phyloP scores from a whole-genome alignment of 352 stramenopile species.

The Synura sp. region DNA sequence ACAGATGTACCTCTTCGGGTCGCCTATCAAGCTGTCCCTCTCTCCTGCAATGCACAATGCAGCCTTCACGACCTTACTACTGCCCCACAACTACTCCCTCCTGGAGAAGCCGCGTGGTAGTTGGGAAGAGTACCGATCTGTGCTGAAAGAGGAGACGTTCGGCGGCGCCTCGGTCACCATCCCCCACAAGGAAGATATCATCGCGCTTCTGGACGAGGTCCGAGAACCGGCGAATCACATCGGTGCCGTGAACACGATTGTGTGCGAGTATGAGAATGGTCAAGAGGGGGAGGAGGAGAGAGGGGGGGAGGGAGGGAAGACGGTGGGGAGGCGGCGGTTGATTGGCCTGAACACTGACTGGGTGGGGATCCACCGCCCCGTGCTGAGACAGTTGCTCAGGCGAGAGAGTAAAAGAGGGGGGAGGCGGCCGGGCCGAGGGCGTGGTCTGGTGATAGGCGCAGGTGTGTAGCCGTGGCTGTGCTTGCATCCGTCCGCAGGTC shows the following conservation, averaged over 20 bases:
- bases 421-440: background rate
- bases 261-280: constrained; percentile 53
- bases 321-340: constrained; percentile 44
- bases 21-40: constrained; percentile 89
- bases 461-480: too few relatives aligned
- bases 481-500: too few relatives aligned
- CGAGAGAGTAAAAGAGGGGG: background rate
- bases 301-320: constrained; percentile 23
- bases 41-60: constrained; percentile 95
- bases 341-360: constrained; percentile 97
- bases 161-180: constrained; percentile 94
- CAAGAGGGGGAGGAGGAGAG: background rate
- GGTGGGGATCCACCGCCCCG: constrained; percentile 88
- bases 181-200: constrained; percentile 92
- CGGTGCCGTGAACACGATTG: constrained; percentile 96
- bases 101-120: constrained; percentile 59
- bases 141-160: constrained; percentile 67
- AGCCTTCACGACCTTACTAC: constrained; percentile 71
- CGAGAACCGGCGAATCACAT: constrained; percentile 86
- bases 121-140: background rate
- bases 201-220: constrained; percentile 83
- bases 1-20: constrained; percentile 90
- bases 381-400: constrained; percentile 51
- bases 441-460: constrained; percentile 73
- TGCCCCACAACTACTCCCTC: constrained; percentile 84